Evolutionary conservation across 2,329 filamentous ascomycete genomes (phyloP).

Genomic region (Bipolaris bicolor): DNA sequence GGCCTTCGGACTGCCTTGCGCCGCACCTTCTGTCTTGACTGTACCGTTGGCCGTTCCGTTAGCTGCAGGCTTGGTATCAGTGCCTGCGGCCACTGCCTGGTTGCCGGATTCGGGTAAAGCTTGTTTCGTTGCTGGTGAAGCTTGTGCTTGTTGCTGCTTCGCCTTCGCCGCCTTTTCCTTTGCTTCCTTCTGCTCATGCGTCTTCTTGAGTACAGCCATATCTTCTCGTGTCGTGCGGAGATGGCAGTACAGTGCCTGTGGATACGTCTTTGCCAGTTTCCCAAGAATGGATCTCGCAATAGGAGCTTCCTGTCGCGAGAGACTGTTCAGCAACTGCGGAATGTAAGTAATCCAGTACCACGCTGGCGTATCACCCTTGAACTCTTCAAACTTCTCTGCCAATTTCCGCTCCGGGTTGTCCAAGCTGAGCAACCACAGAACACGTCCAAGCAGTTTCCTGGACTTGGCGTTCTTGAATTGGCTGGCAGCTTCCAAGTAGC

Average conservation of each 20-base stretch:
- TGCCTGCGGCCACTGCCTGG: constrained; percentile 42
- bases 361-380: constrained; percentile 94
- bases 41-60: constrained; percentile 51
- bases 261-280: constrained; percentile 94
- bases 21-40: constrained; percentile 48
- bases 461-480: constrained; percentile 98
- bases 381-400: constrained; percentile 87
- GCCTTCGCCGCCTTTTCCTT: constrained; percentile 59
- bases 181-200: constrained; percentile 69
- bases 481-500: constrained; percentile 93
- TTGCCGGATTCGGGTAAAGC: constrained; percentile 45
- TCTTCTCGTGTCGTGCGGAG: constrained; percentile 93
- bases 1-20: constrained; percentile 42
- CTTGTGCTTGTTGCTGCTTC: constrained; percentile 66
- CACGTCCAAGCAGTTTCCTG: constrained; percentile 87
- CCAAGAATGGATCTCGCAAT: constrained; percentile 85
- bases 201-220: constrained; percentile 89
- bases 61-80: constrained; percentile 60
- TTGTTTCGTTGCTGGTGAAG: constrained; percentile 47
- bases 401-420: constrained; percentile 87
- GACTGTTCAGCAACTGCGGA: constrained; percentile 88
- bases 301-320: constrained; percentile 88
- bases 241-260: constrained; percentile 93
- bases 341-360: constrained; percentile 99
- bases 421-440: constrained; percentile 93